phyloP scores from a whole-genome alignment of 768 basidiomycete genomes.

The Daedaleopsis nitida region DNA sequence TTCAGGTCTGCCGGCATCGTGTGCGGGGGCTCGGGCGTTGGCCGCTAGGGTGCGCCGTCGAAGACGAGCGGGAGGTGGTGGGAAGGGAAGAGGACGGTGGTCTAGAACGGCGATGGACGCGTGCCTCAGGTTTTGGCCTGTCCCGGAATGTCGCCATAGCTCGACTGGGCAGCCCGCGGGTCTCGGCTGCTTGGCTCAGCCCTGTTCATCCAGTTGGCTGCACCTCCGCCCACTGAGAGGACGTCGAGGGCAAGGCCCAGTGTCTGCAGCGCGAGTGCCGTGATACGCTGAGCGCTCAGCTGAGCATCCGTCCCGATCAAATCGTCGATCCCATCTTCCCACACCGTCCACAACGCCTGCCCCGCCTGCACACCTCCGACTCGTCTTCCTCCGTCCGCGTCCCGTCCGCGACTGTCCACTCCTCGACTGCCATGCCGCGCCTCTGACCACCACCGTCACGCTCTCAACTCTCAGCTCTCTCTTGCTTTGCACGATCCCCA shows the following conservation, averaged over 20 bases:
- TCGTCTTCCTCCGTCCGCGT: slow-evolving; percentile 8
- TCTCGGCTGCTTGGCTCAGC: too few species aligned
- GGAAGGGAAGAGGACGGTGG: not conserved
- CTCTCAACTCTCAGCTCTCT: not conserved
- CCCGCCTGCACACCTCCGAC: not conserved
- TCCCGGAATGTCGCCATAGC: too few species aligned
- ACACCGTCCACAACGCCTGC: slow-evolving; percentile 5
- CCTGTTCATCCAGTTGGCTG: too few species aligned
- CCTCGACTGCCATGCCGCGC: slow-evolving; percentile 1
- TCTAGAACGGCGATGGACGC: not conserved
- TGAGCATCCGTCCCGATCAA: not conserved
- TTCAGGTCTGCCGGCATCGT: not conserved
- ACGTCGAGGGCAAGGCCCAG: too few species aligned
- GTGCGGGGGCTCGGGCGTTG: not conserved
- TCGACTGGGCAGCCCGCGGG: too few species aligned
- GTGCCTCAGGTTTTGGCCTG: too few species aligned
- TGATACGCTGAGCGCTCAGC: too few species aligned
- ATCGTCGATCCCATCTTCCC: not conserved
- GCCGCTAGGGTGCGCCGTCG: too few species aligned
- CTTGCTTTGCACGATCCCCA: not conserved
- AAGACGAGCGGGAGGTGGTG: not conserved
- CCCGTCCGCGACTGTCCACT: not conserved
- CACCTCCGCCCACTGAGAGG: too few species aligned
- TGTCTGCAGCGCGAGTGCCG: too few species aligned
- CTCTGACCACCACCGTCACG: not conserved